Evolutionary conservation across 2,329 filamentous ascomycete species (phyloP).

Genomic region (Colletotrichum siamense): DNA sequence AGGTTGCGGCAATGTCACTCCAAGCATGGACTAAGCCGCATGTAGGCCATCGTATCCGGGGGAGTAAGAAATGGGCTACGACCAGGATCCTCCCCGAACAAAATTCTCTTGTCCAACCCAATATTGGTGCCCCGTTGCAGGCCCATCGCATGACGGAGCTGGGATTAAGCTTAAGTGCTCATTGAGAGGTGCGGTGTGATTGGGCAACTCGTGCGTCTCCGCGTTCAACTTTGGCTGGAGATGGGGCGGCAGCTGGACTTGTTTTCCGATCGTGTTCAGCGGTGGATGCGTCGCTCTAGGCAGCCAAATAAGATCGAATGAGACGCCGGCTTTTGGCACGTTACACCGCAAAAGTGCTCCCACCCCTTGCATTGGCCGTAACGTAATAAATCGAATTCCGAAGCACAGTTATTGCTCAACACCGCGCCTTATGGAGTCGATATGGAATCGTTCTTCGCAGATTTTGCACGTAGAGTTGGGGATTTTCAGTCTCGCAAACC

Average conservation of each 20-base stretch:
- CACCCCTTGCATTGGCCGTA: neutral
- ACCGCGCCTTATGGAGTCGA: neutral
- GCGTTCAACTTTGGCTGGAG: neutral
- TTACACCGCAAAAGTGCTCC: neutral
- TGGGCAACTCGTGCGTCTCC: neutral
- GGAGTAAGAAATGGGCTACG: neutral
- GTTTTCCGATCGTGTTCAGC: neutral
- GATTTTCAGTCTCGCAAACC: neutral
- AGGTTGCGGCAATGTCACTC: neutral
- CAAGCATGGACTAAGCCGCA: neutral
- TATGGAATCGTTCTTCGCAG: neutral
- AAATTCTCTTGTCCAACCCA: neutral
- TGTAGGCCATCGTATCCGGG: neutral
- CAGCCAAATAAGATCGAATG: conserved; percentile 6
- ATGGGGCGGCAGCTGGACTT: neutral
- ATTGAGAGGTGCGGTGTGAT: neutral
- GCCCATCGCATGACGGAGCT: neutral
- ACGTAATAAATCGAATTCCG: neutral
- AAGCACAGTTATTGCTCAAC: neutral
- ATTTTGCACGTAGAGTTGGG: neutral
- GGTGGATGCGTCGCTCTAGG: neutral
- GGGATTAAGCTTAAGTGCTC: conserved; percentile 1
- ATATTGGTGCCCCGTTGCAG: neutral
- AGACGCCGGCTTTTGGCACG: neutral
- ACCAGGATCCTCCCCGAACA: neutral